Evolutionary conservation across 768 basidiomycete genomes (phyloP).

Genomic region (Psilocybe sp.): DNA sequence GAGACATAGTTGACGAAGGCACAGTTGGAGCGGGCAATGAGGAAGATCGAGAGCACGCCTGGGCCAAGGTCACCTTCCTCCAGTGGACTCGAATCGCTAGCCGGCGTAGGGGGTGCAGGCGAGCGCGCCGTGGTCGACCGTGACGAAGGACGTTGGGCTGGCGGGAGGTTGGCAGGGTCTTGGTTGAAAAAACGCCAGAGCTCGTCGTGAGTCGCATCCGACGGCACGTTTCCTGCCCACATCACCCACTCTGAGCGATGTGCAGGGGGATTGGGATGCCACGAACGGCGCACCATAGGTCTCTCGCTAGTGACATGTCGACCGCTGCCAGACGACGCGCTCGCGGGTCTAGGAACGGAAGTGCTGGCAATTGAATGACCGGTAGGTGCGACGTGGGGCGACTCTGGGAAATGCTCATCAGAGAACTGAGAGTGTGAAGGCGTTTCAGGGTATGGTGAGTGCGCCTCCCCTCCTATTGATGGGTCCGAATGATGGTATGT

Average conservation of each 20-base stretch:
- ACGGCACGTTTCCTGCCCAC: slow-evolving; percentile 94
- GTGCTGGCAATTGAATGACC: neutral
- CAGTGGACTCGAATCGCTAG: no score
- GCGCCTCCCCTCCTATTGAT: neutral
- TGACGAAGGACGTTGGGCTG: no score
- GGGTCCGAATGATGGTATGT: slow-evolving; percentile 7
- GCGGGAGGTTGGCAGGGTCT: slow-evolving; percentile 9
- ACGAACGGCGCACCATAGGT: slow-evolving; percentile 44
- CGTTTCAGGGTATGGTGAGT: neutral
- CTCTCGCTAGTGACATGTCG: slow-evolving; percentile 18
- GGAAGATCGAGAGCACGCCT: slow-evolving; percentile 83
- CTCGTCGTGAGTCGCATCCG: slow-evolving; percentile 80
- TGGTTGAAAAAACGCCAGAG: slow-evolving; percentile 80
- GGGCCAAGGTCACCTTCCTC: slow-evolving; percentile 19
- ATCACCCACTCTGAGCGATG: slow-evolving; percentile 90
- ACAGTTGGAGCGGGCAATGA: slow-evolving; percentile 93
- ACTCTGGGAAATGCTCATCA: slow-evolving; percentile 3
- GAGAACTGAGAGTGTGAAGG: neutral
- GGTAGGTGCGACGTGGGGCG: slow-evolving; percentile 1
- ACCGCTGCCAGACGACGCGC: slow-evolving; percentile 11
- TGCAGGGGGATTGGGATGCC: slow-evolving; percentile 69
- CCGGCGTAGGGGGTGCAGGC: no score
- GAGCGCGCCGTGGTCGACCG: no score
- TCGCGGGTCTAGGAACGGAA: neutral
- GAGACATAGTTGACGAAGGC: slow-evolving; percentile 88